A percentile compares a stretch with the other conserved stretches of the same genome.
Conservation (phyloP, 345 rosid genomes). For the Abelmoschus esculentus region DNA sequence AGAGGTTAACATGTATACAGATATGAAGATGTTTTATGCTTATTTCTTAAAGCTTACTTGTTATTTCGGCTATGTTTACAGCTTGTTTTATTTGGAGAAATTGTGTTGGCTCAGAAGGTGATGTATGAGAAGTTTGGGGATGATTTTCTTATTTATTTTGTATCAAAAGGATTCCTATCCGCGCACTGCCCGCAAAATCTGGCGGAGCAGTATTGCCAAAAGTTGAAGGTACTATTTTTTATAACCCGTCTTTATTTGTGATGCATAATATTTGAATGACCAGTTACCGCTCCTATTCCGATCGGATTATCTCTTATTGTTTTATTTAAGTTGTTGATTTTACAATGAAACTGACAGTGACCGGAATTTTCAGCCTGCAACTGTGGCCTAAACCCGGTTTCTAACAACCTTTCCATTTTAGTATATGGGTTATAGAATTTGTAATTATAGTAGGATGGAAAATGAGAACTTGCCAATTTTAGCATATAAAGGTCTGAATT, state of each 20-base stretch:
- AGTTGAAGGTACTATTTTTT: slow-evolving; percentile 59
- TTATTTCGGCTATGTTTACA: slow-evolving; percentile 24
- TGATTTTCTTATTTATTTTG: slow-evolving; percentile 55
- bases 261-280: not conserved
- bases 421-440: no score
- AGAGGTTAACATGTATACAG: not conserved
- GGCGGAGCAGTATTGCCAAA: slow-evolving; percentile 74
- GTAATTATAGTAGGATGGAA: no score
- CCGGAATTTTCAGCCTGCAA: not conserved
- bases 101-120: slow-evolving; percentile 78
- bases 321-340: not conserved
- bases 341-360: not conserved
- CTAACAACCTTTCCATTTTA: not conserved
- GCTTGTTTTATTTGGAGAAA: slow-evolving; percentile 79
- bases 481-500: no score
- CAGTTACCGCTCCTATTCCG: not conserved
- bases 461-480: no score
- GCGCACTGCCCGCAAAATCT: slow-evolving; percentile 58
- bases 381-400: not conserved
- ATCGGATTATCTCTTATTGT: not conserved
- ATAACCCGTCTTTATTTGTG: not conserved
- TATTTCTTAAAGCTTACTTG: not conserved
- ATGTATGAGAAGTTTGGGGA: slow-evolving; percentile 91
- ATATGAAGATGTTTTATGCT: not conserved
- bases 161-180: slow-evolving; percentile 48